Evolutionary conservation across 495 filamentous ascomycete genomes (phyloP).

Genomic region (Trichoderma virens): DNA sequence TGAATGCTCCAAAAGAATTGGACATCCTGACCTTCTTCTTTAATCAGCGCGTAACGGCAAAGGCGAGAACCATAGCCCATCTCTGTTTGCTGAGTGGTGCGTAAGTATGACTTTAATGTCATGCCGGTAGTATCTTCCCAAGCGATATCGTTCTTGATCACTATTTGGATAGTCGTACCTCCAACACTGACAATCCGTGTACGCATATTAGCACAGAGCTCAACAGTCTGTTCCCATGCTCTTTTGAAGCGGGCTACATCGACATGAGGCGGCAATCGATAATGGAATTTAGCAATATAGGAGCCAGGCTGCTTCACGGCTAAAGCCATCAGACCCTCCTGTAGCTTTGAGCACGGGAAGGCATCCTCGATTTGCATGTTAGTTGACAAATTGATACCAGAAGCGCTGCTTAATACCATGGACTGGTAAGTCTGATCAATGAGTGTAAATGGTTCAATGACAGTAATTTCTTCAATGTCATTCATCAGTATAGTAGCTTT

Average conservation of each 20-base stretch:
- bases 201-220: constrained; percentile 54
- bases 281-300: constrained; percentile 35
- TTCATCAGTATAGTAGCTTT: neutral
- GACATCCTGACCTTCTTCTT: constrained; percentile 1
- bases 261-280: constrained; percentile 31
- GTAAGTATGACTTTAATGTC: neutral
- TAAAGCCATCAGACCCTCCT: constrained; percentile 44
- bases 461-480: neutral
- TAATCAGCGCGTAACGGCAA: neutral
- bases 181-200: constrained; percentile 33
- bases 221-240: constrained; percentile 45
- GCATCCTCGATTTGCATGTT: constrained; percentile 39
- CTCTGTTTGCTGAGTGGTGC: neutral
- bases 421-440: neutral
- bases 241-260: constrained; percentile 36
- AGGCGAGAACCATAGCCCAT: constrained; percentile 11
- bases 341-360: constrained; percentile 51
- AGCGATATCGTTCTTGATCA: constrained; percentile 15
- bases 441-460: neutral
- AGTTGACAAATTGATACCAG: neutral
- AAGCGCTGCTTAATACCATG: neutral
- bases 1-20: constrained; percentile 12
- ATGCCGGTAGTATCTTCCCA: neutral
- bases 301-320: constrained; percentile 31
- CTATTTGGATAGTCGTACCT: constrained; percentile 18